Percentiles rank a stretch among this genome's conserved stretches.
Evolutionary conservation across 805 yeast species (phyloP).

Genomic region (Myxozyma melibiosi): DNA sequence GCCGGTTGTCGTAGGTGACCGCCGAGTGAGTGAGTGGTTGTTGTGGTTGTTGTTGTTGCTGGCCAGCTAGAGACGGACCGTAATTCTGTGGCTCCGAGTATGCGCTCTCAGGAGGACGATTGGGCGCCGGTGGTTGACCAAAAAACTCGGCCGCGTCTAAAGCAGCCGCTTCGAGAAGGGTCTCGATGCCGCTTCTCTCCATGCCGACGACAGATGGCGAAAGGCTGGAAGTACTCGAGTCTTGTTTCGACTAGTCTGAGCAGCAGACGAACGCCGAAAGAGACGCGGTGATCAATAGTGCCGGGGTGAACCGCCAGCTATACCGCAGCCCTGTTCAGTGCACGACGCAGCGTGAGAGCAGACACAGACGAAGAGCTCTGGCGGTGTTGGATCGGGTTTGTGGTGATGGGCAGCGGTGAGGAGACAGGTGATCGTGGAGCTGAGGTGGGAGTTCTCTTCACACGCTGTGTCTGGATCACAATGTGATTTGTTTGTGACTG

Average conservation of each 20-base stretch:
- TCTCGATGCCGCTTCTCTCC: slow-evolving; percentile 32
- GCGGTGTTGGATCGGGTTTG: too few species aligned
- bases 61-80: neutral
- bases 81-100: neutral
- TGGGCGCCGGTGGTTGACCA: neutral
- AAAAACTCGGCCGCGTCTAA: slow-evolving; percentile 29
- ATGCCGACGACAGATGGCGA: slow-evolving; percentile 1
- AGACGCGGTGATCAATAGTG: neutral
- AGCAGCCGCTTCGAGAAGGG: slow-evolving; percentile 35
- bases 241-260: too few species aligned
- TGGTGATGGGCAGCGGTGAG: neutral
- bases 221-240: too few species aligned
- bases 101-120: neutral
- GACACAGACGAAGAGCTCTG: neutral
- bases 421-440: neutral
- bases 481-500: neutral
- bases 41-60: neutral
- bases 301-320: neutral
- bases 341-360: neutral
- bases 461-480: neutral
- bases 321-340: slow-evolving; percentile 2
- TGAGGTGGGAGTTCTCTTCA: slow-evolving; percentile 12
- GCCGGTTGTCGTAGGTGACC: neutral
- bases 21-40: neutral
- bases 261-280: too few species aligned